Evolutionary conservation across 495 filamentous ascomycete species (phyloP).

Genomic region (Aspergillus carlsbadensis): DNA sequence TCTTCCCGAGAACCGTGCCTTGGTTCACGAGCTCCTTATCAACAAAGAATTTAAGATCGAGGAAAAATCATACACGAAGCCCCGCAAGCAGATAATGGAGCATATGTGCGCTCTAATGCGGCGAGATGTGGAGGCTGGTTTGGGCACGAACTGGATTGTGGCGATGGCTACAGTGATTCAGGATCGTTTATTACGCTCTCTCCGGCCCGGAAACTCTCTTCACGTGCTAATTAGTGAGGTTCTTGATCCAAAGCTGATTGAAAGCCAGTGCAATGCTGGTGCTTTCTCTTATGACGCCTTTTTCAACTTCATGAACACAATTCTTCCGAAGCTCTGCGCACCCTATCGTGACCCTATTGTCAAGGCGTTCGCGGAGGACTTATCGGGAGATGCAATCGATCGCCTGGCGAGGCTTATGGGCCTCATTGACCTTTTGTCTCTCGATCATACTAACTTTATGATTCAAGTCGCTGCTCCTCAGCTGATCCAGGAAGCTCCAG

Average conservation of each 20-base stretch:
- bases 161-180: constrained; percentile 83
- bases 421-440: constrained; percentile 85
- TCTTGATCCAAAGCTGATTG: constrained; percentile 75
- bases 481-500: constrained; percentile 74
- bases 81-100: constrained; percentile 51
- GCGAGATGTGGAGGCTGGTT: constrained; percentile 65
- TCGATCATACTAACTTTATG: constrained; percentile 95
- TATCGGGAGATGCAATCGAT: constrained; percentile 75
- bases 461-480: constrained; percentile 76
- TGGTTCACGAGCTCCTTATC: constrained; percentile 90
- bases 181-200: constrained; percentile 76
- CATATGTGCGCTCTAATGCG: constrained; percentile 79
- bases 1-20: constrained; percentile 77
- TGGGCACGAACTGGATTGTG: constrained; percentile 74
- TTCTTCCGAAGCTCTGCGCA: constrained; percentile 92
- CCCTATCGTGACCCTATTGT: constrained; percentile 86
- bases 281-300: constrained; percentile 92
- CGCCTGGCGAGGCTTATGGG: constrained; percentile 79
- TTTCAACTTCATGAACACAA: constrained; percentile 82
- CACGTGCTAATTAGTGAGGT: constrained; percentile 81
- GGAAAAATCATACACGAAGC: constrained; percentile 46
- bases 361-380: constrained; percentile 71
- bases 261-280: constrained; percentile 72
- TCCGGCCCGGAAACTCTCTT: constrained; percentile 77
- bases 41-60: constrained; percentile 77